A percentile compares a stretch with the other conserved stretches of the same genome.
Conservation (phyloP, 208 protist genomes). For the Trypanosoma avium region DNA sequence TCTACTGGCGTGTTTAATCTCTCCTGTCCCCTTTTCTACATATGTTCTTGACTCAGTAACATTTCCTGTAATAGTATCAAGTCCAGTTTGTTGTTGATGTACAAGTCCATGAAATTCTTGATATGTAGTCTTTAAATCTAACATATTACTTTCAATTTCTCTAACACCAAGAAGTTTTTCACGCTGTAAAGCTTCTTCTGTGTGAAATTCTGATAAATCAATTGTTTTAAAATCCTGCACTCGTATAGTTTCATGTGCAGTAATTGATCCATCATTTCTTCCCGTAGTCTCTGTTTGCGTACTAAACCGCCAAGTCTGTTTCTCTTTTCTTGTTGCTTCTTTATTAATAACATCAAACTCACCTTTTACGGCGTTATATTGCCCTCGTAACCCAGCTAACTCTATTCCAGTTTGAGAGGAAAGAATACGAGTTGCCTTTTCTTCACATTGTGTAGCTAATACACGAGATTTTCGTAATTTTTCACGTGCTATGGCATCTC, state of each 20-base stretch:
- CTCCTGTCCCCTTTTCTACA: constrained; percentile 52
- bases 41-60: constrained; percentile 53
- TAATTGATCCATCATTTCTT: background rate
- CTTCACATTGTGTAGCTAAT: constrained; percentile 49
- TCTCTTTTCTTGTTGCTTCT: constrained; percentile 52
- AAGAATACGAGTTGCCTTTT: constrained; percentile 28
- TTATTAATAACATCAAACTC: constrained; percentile 51
- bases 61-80: constrained; percentile 57
- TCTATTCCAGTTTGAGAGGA: constrained; percentile 7
- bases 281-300: background rate
- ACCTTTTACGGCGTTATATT: constrained; percentile 37
- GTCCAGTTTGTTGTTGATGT: constrained; percentile 60
- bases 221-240: constrained; percentile 46
- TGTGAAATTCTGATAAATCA: constrained; percentile 64
- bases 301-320: constrained; percentile 43
- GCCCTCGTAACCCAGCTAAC: constrained; percentile 32
- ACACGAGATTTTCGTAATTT: constrained; percentile 46
- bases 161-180: constrained; percentile 66
- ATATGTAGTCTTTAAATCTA: constrained; percentile 70
- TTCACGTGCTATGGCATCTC: constrained; percentile 61
- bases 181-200: constrained; percentile 69
- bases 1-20: constrained; percentile 55
- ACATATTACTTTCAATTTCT: constrained; percentile 76
- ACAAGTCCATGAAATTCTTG: constrained; percentile 76
- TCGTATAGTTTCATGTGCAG: constrained; percentile 10